A percentile compares a stretch with the other conserved stretches of the same genome.
Conservation (phyloP, 106 monocot genomes). For the Acorus calamus region DNA sequence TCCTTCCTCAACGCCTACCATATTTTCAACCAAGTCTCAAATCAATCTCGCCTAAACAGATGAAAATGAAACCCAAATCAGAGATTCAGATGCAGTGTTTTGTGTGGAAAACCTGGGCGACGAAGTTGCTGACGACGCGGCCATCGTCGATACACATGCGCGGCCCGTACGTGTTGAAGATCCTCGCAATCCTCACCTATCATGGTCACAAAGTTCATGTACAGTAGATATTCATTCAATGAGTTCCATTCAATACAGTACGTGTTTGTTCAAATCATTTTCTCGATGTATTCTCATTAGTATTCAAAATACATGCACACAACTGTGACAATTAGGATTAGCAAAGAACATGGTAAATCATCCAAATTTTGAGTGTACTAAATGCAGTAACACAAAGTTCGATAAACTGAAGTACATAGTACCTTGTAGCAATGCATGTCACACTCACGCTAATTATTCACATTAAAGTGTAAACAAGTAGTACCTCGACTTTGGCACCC, state of each 20-base stretch:
- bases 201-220: not conserved
- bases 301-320: no score
- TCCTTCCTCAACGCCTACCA: conserved; percentile 77
- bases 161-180: conserved; percentile 96
- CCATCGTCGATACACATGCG: conserved; percentile 98
- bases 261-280: no score
- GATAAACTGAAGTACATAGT: no score
- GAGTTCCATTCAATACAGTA: no score
- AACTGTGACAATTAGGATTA: no score
- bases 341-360: no score
- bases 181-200: conserved; percentile 87
- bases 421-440: no score
- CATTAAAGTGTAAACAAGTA: no score
- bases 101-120: conserved; percentile 52
- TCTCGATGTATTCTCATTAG: no score
- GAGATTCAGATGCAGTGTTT: not conserved
- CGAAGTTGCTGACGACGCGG: conserved; percentile 92
- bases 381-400: no score
- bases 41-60: not conserved
- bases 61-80: not conserved
- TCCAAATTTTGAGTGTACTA: no score
- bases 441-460: no score
- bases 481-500: conserved; percentile 70
- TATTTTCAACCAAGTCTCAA: not conserved
- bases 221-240: not conserved